phyloP scores from a whole-genome alignment of 148 eudicot genomes.

The Rhododendron henanense region DNA sequence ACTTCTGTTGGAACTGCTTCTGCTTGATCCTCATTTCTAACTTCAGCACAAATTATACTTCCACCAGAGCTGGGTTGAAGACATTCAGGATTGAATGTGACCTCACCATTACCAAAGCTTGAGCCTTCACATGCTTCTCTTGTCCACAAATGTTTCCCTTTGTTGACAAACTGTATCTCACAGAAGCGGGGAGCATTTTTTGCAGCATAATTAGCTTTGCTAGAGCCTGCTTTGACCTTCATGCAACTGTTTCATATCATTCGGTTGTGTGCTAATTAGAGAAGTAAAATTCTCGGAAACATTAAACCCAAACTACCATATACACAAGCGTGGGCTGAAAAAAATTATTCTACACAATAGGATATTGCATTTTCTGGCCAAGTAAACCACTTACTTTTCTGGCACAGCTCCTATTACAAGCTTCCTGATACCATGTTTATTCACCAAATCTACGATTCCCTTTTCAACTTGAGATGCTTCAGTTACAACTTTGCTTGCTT shows the following conservation, averaged over 20 bases:
- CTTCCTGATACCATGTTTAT: slow-evolving; percentile 39
- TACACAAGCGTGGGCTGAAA: background rate
- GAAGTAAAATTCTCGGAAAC: background rate
- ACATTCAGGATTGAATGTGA: slow-evolving; percentile 19
- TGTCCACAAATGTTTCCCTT: slow-evolving; percentile 68
- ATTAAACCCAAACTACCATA: background rate
- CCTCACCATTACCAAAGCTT: slow-evolving; percentile 19
- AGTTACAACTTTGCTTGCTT: slow-evolving; percentile 39
- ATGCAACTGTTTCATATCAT: slow-evolving; percentile 38
- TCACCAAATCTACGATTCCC: slow-evolving; percentile 57
- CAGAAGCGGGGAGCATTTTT: slow-evolving; percentile 68
- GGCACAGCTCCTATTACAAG: slow-evolving; percentile 68
- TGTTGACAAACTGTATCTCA: slow-evolving; percentile 65
- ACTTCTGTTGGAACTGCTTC: slow-evolving; percentile 21
- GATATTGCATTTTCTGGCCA: background rate
- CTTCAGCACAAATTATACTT: slow-evolving; percentile 15
- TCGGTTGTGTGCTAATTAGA: background rate
- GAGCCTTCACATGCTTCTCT: slow-evolving; percentile 45
- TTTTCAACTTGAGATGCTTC: slow-evolving; percentile 57
- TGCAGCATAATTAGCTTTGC: slow-evolving; percentile 51
- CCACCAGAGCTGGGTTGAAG: slow-evolving; percentile 32
- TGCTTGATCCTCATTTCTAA: slow-evolving; percentile 22
- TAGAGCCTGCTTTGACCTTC: slow-evolving; percentile 50
- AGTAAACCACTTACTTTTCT: slow-evolving; percentile 33
- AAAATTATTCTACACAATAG: background rate